Evolutionary conservation across 2,329 filamentous ascomycete species (phyloP).

Genomic region (Chalaropsis thielavioides): DNA sequence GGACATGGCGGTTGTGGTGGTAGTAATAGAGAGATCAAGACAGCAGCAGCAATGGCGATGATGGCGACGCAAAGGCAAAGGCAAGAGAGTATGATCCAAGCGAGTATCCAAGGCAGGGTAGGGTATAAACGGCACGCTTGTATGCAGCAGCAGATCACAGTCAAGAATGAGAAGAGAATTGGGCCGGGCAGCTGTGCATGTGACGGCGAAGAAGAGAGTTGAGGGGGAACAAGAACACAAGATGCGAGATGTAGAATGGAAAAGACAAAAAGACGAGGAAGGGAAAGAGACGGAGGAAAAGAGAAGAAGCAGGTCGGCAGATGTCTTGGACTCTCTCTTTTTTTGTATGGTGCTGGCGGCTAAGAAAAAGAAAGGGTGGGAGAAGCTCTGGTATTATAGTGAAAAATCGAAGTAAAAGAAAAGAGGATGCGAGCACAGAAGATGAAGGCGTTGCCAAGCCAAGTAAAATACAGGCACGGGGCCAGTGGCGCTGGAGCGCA

Average conservation of each 20-base stretch:
- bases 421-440: neutral
- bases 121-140: neutral
- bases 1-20: conserved; percentile 34
- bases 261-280: conserved; percentile 13
- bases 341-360: neutral
- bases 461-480: neutral
- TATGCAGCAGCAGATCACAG: neutral
- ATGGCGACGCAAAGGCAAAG: neutral
- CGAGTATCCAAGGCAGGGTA: neutral
- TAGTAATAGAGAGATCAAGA: neutral
- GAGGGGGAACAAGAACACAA: neutral
- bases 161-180: neutral
- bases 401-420: neutral
- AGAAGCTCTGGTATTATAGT: conserved; percentile 14
- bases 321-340: conserved; percentile 3
- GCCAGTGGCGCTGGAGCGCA: neutral
- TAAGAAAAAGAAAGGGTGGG: conserved; percentile 7
- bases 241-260: neutral
- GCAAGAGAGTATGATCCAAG: neutral
- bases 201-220: neutral
- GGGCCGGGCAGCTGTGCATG: neutral
- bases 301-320: neutral
- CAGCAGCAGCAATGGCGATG: neutral
- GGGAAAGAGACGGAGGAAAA: conserved; percentile 11
- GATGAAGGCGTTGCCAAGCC: neutral